Conservation (phyloP, 768 basidiomycete genomes). For the Coprinopsis sp. region DNA sequence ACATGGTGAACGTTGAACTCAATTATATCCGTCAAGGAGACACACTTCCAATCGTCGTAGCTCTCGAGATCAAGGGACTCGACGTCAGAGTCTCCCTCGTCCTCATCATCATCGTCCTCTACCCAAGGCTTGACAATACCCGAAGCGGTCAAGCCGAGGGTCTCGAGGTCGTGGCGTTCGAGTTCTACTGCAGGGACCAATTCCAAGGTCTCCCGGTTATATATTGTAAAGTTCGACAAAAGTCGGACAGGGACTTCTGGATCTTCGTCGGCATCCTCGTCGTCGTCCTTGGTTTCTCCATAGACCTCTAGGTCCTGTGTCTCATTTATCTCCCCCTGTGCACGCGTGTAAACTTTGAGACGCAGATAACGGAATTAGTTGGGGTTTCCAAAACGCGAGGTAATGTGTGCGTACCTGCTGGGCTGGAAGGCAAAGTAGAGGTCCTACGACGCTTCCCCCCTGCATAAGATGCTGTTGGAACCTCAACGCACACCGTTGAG, state of each 20-base stretch:
- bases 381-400: too few species aligned
- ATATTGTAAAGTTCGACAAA: conserved; percentile 51
- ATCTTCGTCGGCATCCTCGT: conserved; percentile 25
- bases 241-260: conserved; percentile 55
- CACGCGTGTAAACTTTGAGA: conserved; percentile 9
- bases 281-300: conserved; percentile 31
- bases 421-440: too few species aligned
- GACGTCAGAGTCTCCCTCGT: conserved; percentile 19
- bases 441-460: too few species aligned
- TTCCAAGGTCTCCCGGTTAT: conserved; percentile 31
- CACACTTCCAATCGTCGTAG: conserved; percentile 14
- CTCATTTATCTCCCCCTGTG: conserved; percentile 33
- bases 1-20: conserved; percentile 46
- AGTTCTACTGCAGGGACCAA: conserved; percentile 40
- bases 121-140: conserved; percentile 39
- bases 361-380: neutral
- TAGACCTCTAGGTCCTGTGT: conserved; percentile 36
- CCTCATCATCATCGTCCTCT: conserved; percentile 24
- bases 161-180: conserved; percentile 24
- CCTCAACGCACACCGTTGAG: too few species aligned
- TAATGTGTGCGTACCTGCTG: too few species aligned
- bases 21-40: conserved; percentile 40
- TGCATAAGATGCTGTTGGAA: too few species aligned
- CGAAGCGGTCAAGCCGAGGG: conserved; percentile 29
- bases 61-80: conserved; percentile 10